phyloP scores from a whole-genome alignment of 768 basidiomycete genomes.

The Mrakia gelida region DNA sequence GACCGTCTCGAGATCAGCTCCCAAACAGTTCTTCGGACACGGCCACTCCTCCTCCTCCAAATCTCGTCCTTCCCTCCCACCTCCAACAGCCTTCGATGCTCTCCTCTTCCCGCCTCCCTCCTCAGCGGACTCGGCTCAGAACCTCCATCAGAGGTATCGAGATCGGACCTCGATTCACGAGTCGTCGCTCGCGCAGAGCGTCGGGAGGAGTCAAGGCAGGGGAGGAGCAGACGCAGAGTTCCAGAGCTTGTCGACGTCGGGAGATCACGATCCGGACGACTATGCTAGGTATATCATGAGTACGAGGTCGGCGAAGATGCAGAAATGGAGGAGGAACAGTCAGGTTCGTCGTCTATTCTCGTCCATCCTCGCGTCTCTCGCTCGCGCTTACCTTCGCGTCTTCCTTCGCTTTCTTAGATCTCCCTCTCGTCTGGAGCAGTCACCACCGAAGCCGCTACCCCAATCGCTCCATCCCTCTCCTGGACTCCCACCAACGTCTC shows the following conservation, averaged over 20 bases:
- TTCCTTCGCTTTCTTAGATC: background rate
- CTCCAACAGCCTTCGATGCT: background rate
- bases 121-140: background rate
- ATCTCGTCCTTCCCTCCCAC: slow-evolving; percentile 15
- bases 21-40: slow-evolving; percentile 15
- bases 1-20: slow-evolving; percentile 10
- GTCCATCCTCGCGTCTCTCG: background rate
- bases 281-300: slow-evolving; percentile 47
- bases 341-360: slow-evolving; percentile 1
- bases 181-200: background rate
- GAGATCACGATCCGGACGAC: slow-evolving; percentile 18
- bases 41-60: background rate
- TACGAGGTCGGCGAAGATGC: slow-evolving; percentile 47
- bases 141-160: slow-evolving; percentile 27
- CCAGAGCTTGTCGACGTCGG: background rate
- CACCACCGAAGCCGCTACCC: background rate
- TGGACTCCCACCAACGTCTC: slow-evolving; percentile 15
- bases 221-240: background rate
- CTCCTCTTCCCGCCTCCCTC: background rate
- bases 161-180: slow-evolving; percentile 32
- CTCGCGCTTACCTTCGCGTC: background rate
- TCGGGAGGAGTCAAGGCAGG: background rate
- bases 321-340: slow-evolving; percentile 42
- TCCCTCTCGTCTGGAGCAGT: background rate
- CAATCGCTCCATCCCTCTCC: background rate